Evolutionary conservation across 768 basidiomycete genomes (phyloP), one percentile per base, ranked within the genome.

Genomic region (Termitomyces sp.): DNA sequence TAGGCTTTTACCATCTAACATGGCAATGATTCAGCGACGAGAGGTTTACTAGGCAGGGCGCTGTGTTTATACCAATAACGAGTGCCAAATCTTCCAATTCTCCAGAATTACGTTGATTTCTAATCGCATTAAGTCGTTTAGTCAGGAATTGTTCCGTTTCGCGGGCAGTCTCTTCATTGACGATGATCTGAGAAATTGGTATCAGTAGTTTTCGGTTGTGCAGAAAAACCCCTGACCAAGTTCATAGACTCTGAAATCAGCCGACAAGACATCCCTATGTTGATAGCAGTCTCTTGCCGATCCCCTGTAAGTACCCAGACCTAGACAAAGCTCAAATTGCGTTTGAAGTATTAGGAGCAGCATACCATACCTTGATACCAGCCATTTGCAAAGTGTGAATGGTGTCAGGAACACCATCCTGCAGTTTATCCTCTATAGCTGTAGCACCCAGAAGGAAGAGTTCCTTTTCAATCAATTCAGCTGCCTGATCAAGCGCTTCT

Each of bases 161-260:
- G 42, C 82, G 81, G 10, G 86, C 79, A 22, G 77, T 92, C 54
- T 89, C 88, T 65, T 98, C 94, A 61, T 99, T 99, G 46, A 98
- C 88, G 52, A 96, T 91, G 56, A 98, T 89, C 94, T 97, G 62
- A 60, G 16, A 50, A 56, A 40, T 32, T 50, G 10, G 31, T 31
- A 18, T 38, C 45, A 44, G n/a, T 33, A 41, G 11, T 11, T 27
- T 16, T 32, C n/a, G 15, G 7, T 22, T 32, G 58, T 33, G 31
- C 20, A 27, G 4, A 35, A n/a, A 33, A 13, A 20, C n/a, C 25
- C 68, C 81, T 25, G 59, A 94, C 96, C 76, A 99, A 63, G 67
- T 98, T 98, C 97, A 98, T 99, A 9, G 92, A 94, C 72, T 99
- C 97, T 5, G 94, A 93, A 48, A 99, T 98, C 63, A 99, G 71